Percentiles rank a stretch among this genome's conserved stretches.
These are phyloP conservation scores for Cynanchum wilfordii DNA, from an alignment of 257 asterid species.

Conservation along the genomic window DNA sequence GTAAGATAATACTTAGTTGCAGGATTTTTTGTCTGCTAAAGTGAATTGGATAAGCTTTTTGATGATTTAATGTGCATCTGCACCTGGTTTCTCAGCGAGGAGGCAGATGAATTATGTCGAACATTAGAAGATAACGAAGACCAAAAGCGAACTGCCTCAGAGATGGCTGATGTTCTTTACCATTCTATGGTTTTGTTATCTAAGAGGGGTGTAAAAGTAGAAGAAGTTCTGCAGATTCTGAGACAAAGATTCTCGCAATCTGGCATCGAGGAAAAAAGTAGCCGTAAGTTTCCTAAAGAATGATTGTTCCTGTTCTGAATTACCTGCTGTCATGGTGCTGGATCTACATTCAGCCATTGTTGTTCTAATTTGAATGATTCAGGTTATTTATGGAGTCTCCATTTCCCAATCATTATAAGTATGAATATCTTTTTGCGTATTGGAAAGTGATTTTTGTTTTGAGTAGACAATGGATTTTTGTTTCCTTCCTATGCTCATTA, in stretches of 20 bases:
- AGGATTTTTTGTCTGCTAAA: neutral
- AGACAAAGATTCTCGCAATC: conserved; percentile 72
- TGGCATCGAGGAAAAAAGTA: conserved; percentile 74
- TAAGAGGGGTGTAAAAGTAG: conserved; percentile 55
- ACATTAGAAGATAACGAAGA: conserved; percentile 79
- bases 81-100: conserved; percentile 30
- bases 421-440: neutral
- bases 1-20: conserved; percentile 21
- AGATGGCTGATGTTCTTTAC: conserved; percentile 79
- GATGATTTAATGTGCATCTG: neutral
- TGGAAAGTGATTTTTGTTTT: neutral
- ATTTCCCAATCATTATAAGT: neutral
- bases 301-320: neutral
- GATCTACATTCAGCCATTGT: neutral
- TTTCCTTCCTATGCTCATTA: neutral
- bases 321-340: neutral
- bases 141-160: conserved; percentile 54
- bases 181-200: conserved; percentile 76
- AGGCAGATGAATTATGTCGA: conserved; percentile 81
- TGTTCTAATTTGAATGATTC: neutral
- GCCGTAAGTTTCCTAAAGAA: conserved; percentile 38
- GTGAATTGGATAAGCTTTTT: neutral
- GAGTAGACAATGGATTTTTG: neutral
- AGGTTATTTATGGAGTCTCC: neutral
- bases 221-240: conserved; percentile 68